These are phyloP conservation scores for Hygrophorus pudorinus DNA, from an alignment of 768 basidiomycete genomes.

Conservation along the genomic window DNA sequence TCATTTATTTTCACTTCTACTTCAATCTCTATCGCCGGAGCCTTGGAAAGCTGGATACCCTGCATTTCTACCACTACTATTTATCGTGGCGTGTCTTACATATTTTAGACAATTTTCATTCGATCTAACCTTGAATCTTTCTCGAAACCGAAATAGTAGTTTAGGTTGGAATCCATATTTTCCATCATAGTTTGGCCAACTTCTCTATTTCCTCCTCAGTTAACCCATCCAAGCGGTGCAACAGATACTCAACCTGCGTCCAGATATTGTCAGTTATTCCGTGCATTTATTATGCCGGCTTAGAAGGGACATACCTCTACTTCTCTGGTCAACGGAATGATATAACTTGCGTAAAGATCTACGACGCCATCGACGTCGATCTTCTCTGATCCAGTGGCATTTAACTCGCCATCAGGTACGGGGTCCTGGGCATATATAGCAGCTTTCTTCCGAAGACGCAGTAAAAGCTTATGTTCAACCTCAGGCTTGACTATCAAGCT, in stretches of 20 bases:
- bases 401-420: constrained; percentile 46
- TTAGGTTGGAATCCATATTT: not conserved
- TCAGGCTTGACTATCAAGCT: constrained; percentile 94
- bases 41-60: too few species aligned
- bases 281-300: not conserved
- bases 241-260: constrained; percentile 85
- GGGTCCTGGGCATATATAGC: constrained; percentile 76
- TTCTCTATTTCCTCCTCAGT: constrained; percentile 70
- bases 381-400: constrained; percentile 39
- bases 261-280: not conserved
- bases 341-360: constrained; percentile 86
- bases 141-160: too few species aligned
- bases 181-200: constrained; percentile 23
- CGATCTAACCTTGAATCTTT: too few species aligned
- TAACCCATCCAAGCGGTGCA: constrained; percentile 80
- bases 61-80: too few species aligned
- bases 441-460: constrained; percentile 79
- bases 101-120: too few species aligned
- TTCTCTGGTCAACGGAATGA: constrained; percentile 96
- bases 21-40: not conserved
- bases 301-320: constrained; percentile 65
- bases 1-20: not conserved
- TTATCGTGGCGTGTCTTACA: too few species aligned
- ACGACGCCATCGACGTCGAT: constrained; percentile 92
- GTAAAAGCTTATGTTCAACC: constrained; percentile 79